Base-by-base conservation (phyloP, 129 eudicot genomes). In the Lactuca sativa region DNA sequence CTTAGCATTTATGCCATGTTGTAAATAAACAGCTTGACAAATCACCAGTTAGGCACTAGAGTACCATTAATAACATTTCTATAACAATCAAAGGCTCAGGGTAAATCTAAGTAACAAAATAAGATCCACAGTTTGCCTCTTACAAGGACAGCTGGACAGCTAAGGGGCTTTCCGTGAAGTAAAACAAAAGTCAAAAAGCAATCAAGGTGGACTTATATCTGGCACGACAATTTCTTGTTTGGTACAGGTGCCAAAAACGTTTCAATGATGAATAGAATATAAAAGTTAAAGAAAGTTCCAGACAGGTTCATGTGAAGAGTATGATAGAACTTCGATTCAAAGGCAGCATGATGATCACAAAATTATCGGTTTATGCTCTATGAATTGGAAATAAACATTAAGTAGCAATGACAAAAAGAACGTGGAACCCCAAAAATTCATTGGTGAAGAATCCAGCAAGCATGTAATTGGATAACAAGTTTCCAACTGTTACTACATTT, bases 21-120 rank as follows among this genome's bases (percentile, higher is more conserved):
- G 9, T 25, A 57, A 60, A 70, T 55, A n/a, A 56, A 70, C 65
- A 70, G 65, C 73, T 69, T 36, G 40, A 34, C 65, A 68, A 37
- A 68, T 68, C 37, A 54, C 62, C 62, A 36, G 54, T 34, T 16
- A 36, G 52, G 6, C 17, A 54, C 54, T 56, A 69, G 40, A 38
- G 64, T 69, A 40, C 16, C 31, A 56, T 36, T 34, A 37, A 61
- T n/a, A 18, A 6, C n/a, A 43, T 8, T 69, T 56, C 41, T 64
- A 56, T 38, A 69, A 40, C 65, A 31, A 56, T 55, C 56, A 70
- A 56, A 70, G 16, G 54, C 54, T 69, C 11, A 14, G 38, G 55
- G 30, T 55, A 55, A 55, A 69, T 69, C n/a, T 69, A 69, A 55
- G 73, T 56, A 55, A 55, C 64, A 69, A 69, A 69, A 37, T 25